Conservation (phyloP, 2,329 filamentous ascomycete genomes). For the Hymenoscyphus linearis region DNA sequence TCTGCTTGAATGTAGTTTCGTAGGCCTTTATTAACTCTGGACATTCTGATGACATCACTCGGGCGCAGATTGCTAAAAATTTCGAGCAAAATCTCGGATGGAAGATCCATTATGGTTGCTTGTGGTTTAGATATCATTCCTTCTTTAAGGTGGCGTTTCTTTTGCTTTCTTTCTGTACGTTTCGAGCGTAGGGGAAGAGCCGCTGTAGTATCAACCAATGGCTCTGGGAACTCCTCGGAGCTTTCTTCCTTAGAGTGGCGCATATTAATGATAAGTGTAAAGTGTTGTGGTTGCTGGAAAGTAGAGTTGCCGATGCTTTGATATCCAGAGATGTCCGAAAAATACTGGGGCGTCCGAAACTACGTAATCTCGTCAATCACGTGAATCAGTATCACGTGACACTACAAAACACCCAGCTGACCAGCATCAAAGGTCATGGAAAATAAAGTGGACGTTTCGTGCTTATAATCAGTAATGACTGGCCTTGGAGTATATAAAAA, state of each 20-base stretch:
- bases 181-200: conserved; percentile 46
- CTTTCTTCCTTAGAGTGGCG: background rate
- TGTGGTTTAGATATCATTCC: conserved; percentile 31
- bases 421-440: too few species aligned
- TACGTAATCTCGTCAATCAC: too few species aligned
- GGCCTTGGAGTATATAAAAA: too few species aligned
- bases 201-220: conserved; percentile 45
- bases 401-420: too few species aligned
- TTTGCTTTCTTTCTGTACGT: conserved; percentile 43
- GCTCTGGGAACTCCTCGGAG: conserved; percentile 27
- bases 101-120: conserved; percentile 41
- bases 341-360: background rate
- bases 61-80: conserved; percentile 43
- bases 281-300: background rate
- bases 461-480: too few species aligned
- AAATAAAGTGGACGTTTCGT: too few species aligned
- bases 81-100: conserved; percentile 46
- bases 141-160: conserved; percentile 39
- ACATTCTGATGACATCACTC: conserved; percentile 45
- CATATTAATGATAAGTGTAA: background rate
- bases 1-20: conserved; percentile 40
- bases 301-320: background rate
- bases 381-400: too few species aligned
- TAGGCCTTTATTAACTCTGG: conserved; percentile 39
- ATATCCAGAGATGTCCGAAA: background rate